These are phyloP conservation scores for Podosphaera leucotricha DNA, from an alignment of 2,329 filamentous ascomycete genomes.

Conservation along the genomic window DNA sequence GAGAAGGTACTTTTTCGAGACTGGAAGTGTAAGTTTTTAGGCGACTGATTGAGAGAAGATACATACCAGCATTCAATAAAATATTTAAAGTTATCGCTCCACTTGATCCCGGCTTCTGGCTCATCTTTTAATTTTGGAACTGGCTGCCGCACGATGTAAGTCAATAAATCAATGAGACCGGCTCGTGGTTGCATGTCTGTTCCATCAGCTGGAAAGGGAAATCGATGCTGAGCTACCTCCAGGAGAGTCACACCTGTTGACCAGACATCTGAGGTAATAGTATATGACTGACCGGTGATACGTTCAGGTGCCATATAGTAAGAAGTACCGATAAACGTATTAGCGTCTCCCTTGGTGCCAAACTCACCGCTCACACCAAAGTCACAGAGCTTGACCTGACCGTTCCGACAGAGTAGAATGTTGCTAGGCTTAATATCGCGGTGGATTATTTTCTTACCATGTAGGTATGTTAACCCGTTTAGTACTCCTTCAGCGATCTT, in stretches of 20 bases:
- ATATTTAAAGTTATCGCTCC: conserved; percentile 96
- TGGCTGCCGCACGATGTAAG: conserved; percentile 88
- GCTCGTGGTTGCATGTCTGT: conserved; percentile 3
- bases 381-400: conserved; percentile 92
- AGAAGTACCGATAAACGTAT: conserved; percentile 95
- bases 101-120: conserved; percentile 66
- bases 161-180: conserved; percentile 50
- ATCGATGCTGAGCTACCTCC: conserved; percentile 97
- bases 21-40: conserved; percentile 21
- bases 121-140: conserved; percentile 95
- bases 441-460: conserved; percentile 92
- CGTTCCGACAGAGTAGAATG: conserved; percentile 75
- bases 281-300: conserved; percentile 93
- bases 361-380: conserved; percentile 97
- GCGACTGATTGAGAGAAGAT: neutral
- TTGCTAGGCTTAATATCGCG: conserved; percentile 98
- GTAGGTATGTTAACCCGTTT: conserved; percentile 80
- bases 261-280: conserved; percentile 97
- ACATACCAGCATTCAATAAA: conserved; percentile 98
- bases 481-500: conserved; percentile 92
- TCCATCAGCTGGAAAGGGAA: conserved; percentile 34
- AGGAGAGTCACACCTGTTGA: conserved; percentile 86
- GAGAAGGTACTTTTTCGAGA: conserved; percentile 73
- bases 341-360: conserved; percentile 92
- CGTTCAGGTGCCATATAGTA: conserved; percentile 99